Conservation (phyloP, 2,329 filamentous ascomycete genomes). For the Amesomyces nigricolor region DNA sequence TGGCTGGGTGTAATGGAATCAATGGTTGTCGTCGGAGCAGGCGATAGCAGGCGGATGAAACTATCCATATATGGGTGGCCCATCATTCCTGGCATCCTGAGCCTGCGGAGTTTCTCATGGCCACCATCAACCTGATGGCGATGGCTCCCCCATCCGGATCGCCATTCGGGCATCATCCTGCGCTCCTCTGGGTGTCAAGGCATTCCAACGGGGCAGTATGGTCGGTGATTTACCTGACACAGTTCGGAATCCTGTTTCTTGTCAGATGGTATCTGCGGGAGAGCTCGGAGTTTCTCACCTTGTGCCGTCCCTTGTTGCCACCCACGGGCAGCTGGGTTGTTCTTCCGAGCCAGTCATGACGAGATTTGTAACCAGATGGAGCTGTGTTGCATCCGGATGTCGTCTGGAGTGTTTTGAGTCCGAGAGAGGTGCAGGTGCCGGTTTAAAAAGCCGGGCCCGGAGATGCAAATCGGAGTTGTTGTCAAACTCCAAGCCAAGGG, state of each 20-base stretch:
- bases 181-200: neutral
- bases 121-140: neutral
- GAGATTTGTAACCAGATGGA: neutral
- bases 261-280: neutral
- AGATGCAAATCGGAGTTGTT: constrained; percentile 11
- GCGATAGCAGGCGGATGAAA: neutral
- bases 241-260: neutral
- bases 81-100: neutral
- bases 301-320: neutral
- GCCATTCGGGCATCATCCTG: neutral
- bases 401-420: neutral
- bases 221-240: neutral
- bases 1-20: no score
- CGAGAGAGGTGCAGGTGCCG: neutral
- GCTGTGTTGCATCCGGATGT: neutral
- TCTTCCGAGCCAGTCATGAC: neutral
- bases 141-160: neutral
- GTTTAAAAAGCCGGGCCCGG: neutral
- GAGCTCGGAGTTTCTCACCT: constrained; percentile 4
- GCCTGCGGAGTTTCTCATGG: neutral
- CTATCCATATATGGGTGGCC: neutral
- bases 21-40: neutral
- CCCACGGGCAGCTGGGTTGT: neutral
- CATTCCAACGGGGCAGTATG: neutral
- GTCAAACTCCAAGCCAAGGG: neutral